Percentiles rank a stretch among this genome's conserved stretches.
phyloP scores from a whole-genome alignment of 306 rosid species.

The Benincasa hispida region DNA sequence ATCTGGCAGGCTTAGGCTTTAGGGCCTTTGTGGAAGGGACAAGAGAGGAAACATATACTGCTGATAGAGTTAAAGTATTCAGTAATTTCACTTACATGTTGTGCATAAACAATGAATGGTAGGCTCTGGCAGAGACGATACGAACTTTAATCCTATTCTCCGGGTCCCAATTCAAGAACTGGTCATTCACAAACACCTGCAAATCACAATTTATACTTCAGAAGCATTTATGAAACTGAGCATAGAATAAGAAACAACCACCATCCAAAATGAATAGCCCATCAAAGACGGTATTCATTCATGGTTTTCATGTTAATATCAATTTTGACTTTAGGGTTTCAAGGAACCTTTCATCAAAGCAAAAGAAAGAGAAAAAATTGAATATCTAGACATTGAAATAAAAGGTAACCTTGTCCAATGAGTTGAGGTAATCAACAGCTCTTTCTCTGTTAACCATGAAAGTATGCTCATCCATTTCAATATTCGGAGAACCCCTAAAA shows the following conservation, averaged over 20 bases:
- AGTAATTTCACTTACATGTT: constrained; percentile 66
- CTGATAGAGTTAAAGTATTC: not conserved
- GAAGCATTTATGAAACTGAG: not conserved
- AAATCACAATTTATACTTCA: not conserved
- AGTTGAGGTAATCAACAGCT: constrained; percentile 87
- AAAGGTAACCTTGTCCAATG: constrained; percentile 64
- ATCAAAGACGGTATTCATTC: not conserved
- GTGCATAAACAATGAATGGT: constrained; percentile 94
- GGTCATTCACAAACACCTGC: constrained; percentile 88
- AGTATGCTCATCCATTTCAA: constrained; percentile 86
- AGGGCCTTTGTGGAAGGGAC: constrained; percentile 9
- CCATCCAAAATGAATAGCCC: too few species aligned
- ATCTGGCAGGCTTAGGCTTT: constrained; percentile 7
- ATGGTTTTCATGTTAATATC: not conserved
- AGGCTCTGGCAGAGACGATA: constrained; percentile 84
- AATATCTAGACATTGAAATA: not conserved
- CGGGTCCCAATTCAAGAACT: constrained; percentile 83
- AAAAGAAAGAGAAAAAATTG: not conserved
- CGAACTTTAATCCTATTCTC: constrained; percentile 76
- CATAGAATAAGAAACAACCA: not conserved
- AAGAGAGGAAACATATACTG: constrained; percentile 8
- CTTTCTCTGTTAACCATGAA: constrained; percentile 87
- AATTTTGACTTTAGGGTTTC: not conserved
- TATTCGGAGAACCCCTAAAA: constrained; percentile 79
- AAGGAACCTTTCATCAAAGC: not conserved